A percentile compares a stretch with the other conserved stretches of the same genome.
Conservation (phyloP, 2,329 filamentous ascomycete species). For the Ambrosiella cleistominuta region DNA sequence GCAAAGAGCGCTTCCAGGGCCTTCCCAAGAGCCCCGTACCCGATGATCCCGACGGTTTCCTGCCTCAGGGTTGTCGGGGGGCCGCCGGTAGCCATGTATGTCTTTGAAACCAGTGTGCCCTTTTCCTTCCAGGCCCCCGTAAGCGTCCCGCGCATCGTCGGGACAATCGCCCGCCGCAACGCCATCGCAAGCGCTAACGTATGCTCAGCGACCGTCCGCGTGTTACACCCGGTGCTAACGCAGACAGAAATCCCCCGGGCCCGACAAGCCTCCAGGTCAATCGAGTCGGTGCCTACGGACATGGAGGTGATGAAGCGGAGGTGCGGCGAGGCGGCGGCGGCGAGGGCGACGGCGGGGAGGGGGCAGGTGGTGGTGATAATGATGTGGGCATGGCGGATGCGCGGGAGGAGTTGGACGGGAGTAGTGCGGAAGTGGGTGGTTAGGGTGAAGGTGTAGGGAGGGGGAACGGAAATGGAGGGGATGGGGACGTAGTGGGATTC, state of each 20-base stretch:
- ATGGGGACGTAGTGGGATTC: slow-evolving; percentile 8
- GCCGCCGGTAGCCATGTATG: background rate
- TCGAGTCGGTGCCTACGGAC: slow-evolving; percentile 62
- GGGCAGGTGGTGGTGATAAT: slow-evolving; percentile 16
- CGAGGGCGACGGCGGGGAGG: slow-evolving; percentile 13
- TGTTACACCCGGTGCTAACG: slow-evolving; percentile 65
- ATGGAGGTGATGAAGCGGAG: slow-evolving; percentile 15
- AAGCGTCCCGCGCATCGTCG: background rate
- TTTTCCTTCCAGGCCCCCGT: background rate
- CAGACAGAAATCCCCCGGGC: slow-evolving; percentile 60
- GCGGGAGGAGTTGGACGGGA: slow-evolving; percentile 2
- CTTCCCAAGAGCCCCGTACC: slow-evolving; percentile 8
- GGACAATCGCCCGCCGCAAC: slow-evolving; percentile 11
- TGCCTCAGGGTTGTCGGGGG: slow-evolving; percentile 4
- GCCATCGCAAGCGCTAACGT: slow-evolving; percentile 59
- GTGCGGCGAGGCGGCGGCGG: slow-evolving; percentile 13
- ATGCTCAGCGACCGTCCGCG: slow-evolving; percentile 63
- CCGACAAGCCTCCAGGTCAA: slow-evolving; percentile 57
- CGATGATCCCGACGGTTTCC: slow-evolving; percentile 5
- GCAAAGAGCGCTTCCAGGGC: slow-evolving; percentile 1
- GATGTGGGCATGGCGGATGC: slow-evolving; percentile 17
- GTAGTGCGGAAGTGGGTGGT: slow-evolving; percentile 7
- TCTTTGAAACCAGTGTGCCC: slow-evolving; percentile 2
- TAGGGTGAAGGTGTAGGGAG: slow-evolving; percentile 5
- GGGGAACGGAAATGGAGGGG: slow-evolving; percentile 10